Evolutionary conservation across 306 rosid species (phyloP), one percentile per base, ranked within the genome.

Genomic region (Trichosanthes truncata): DNA sequence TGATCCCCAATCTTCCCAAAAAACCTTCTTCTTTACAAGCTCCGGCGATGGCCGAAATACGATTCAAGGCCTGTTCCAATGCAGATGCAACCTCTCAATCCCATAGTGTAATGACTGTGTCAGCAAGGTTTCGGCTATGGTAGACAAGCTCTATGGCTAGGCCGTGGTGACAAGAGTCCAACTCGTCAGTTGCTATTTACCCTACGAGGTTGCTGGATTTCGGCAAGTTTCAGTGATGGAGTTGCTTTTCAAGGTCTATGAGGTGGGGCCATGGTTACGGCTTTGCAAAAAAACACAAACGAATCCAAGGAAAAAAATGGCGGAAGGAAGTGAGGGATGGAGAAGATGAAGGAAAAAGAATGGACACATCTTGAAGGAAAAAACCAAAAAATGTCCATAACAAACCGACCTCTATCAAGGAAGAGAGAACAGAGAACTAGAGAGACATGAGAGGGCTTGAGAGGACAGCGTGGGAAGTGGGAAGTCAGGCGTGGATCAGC

Each of bases 31-130:
- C 87, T 35, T 90, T 56, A 78, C 88, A 9, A 84, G 90, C 69
- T 71, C 87, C 25, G 97, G 97, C 21, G 86, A 81, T 14, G 88
- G 84, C 66, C 83, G 62, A 55, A 84, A 33, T 75, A 78, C 85
- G 17, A 63, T 95, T 56, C 66, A 62, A 14, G 97, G 92, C 5
- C 61, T 77, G n/a, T 95, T 85, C 85, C 97, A 95, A 89, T 95
- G 98, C 88, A 84, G 98, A 55, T 97, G 97, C 0, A 97, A 95
- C 85, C 97, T 95, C 77, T 14, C 88, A 5, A 61, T 62, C 77
- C 73, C 85, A 14, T 82, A 92, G 20, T 95, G 98, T 86, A 71
- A 74, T 85, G 48, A 9, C 76, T 94, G 98, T 49, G 88, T 94
- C 21, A 73, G 80, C 78, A 88, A 82, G 79, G 86, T 88, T 51